Evolutionary conservation across 2,329 filamentous ascomycete species (phyloP), one percentile per base, ranked within the genome.

Genomic region (Shiraia sp.): DNA sequence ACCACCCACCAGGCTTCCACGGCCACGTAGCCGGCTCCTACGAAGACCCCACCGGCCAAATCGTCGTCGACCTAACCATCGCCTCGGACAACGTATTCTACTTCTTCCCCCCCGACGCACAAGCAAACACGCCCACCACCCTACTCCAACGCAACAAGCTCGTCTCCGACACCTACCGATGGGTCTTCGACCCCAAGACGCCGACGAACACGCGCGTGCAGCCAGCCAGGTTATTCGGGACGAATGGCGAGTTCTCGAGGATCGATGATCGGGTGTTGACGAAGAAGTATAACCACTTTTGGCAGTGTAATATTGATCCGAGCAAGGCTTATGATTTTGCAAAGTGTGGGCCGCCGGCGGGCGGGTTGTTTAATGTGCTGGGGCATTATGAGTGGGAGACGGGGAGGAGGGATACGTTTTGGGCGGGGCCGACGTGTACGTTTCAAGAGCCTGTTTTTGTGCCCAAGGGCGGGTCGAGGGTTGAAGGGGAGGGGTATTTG

Each of bases 391-490:
- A 63, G 22, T 67, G 62, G 61, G 57, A 63, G 8, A 63, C 54
- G 1, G 59, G 63, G 1, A 49, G 57, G 35, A 66, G 59, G 10
- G 57, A 64, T 36, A 64, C 51, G 19, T 72, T 57, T 37, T 71
- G 58, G 47, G 67, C 61, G 14, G 70, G 66, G 1, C 66, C 61
- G 17, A 68, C 60, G 8, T 63, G 68, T 17, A 75, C 75, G 0
- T 75, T 79, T 46, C 78, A 80, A 54, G 78, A 81, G 47, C 78
- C 78, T 0, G 72, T 76, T 0, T 81, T 81, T 42, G 73, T 80
- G 10, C 77, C 78, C 0, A 64, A 66, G 23, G 57, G 58, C 0
- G 64, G 68, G 2, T 66, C 65, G 14, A 69, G 63, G 0, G 61
- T 41, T 1, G 77, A 80, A 49, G 77, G 76, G 0, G 75, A 80